Evolutionary conservation across 768 basidiomycete species (phyloP).

Genomic region (Russula vinacea): DNA sequence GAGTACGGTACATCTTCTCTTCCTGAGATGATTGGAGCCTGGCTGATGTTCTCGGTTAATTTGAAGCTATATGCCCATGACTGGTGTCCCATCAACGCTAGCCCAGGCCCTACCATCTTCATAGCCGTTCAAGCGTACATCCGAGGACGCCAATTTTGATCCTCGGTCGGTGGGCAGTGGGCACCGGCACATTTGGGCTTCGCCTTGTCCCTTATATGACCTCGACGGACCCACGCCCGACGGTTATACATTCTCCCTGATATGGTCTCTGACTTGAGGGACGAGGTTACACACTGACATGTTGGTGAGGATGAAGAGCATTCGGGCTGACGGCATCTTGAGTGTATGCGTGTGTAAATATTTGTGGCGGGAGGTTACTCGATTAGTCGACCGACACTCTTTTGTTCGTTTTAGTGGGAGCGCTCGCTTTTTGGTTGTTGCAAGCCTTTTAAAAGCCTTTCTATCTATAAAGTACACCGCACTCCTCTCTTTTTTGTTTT

Average conservation of each 20-base stretch:
- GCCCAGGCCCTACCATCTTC: conserved; percentile 62
- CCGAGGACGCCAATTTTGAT: conserved; percentile 76
- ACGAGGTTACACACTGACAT: too few relatives aligned
- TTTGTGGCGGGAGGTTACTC: background rate
- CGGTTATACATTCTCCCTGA: conserved; percentile 36
- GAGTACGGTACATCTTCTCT: conserved; percentile 50
- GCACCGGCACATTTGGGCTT: too few relatives aligned
- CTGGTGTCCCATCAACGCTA: conserved; percentile 43
- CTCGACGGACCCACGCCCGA: conserved; percentile 58
- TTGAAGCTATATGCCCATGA: conserved; percentile 78
- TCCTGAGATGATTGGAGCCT: conserved; percentile 20
- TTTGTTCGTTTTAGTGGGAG: conserved; percentile 7
- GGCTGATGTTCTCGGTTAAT: background rate
- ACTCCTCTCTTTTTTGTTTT: conserved; percentile 41
- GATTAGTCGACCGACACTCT: background rate
- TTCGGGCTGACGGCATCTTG: too few relatives aligned
- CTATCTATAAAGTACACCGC: conserved; percentile 38
- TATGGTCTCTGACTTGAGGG: conserved; percentile 51
- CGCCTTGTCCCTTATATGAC: too few relatives aligned
- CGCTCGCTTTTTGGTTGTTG: conserved; percentile 24
- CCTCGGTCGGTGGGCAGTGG: conserved; percentile 62
- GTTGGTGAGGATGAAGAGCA: too few relatives aligned
- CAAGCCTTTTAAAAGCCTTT: conserved; percentile 24
- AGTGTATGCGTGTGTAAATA: background rate
- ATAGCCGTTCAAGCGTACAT: conserved; percentile 72